A percentile compares a stretch with the other conserved stretches of the same genome.
Conservation (phyloP, 257 asterid genomes). For the Solanum neorickii region DNA sequence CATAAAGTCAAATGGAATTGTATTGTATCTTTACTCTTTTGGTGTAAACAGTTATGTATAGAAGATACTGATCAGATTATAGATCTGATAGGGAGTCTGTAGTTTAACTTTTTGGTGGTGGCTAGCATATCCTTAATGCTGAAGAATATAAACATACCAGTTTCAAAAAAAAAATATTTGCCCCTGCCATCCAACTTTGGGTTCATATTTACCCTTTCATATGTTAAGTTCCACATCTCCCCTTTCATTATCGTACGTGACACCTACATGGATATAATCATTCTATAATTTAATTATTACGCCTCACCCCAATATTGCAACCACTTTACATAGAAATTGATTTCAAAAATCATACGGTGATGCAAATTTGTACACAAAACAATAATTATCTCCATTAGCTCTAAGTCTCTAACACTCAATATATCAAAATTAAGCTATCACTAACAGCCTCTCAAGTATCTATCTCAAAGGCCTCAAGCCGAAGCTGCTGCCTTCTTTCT, state of each 20-base stretch:
- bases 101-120: too few species aligned
- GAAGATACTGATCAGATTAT: too few species aligned
- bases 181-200: not conserved
- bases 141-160: too few species aligned
- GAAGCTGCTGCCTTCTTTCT: constrained; percentile 63
- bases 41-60: too few species aligned
- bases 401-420: not conserved
- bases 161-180: too few species aligned
- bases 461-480: constrained; percentile 16
- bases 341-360: not conserved
- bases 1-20: too few species aligned
- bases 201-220: not conserved
- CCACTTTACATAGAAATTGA: not conserved
- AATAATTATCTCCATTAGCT: not conserved
- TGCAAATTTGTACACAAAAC: not conserved
- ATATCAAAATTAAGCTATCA: constrained; percentile 1
- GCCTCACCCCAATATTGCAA: not conserved
- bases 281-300: not conserved
- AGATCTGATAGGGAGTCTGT: too few species aligned
- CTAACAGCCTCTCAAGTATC: constrained; percentile 1
- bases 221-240: not conserved
- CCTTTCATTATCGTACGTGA: not conserved
- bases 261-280: not conserved
- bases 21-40: too few species aligned
- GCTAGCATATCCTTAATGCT: too few species aligned